Conservation (phyloP, 78 protist species). For the Acrasis kona region DNA sequence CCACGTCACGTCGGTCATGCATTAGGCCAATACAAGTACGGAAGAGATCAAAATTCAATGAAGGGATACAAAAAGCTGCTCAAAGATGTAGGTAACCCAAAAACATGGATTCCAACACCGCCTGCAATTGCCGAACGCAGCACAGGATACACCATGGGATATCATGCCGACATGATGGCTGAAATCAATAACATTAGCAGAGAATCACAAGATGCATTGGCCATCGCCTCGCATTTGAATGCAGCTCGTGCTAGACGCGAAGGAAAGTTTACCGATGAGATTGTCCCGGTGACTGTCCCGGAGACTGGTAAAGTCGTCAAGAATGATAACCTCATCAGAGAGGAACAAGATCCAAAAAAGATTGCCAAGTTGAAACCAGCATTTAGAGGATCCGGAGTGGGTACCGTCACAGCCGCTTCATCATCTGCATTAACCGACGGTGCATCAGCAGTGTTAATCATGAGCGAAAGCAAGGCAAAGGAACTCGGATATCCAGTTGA, state of each 20-base stretch:
- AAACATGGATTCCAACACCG: slow-evolving; percentile 26
- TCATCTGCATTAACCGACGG: slow-evolving; percentile 43
- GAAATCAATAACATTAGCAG: slow-evolving; percentile 17
- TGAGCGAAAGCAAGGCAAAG: slow-evolving; percentile 30
- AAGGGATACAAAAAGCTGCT: not conserved
- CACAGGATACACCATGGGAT: slow-evolving; percentile 41
- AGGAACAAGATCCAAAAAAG: not conserved
- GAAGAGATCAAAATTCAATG: not conserved
- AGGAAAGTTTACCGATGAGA: slow-evolving; percentile 23
- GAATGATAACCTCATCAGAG: not conserved
- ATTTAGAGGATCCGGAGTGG: slow-evolving; percentile 7
- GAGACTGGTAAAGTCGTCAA: not conserved
- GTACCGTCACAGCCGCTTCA: slow-evolving; percentile 32
- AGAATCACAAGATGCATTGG: slow-evolving; percentile 29
- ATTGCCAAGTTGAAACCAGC: slow-evolving; percentile 16
- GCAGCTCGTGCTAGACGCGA: slow-evolving; percentile 23
- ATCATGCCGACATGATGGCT: slow-evolving; percentile 39
- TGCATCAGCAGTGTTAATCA: slow-evolving; percentile 26
- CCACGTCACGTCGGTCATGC: slow-evolving; percentile 7
- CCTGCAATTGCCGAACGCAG: slow-evolving; percentile 31
- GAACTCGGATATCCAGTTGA: slow-evolving; percentile 25
- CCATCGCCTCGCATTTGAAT: slow-evolving; percentile 24
- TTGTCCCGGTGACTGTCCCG: not conserved
- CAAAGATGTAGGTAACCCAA: not conserved
- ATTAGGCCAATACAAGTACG: not conserved